Evolutionary conservation across 225 moss, liverwort and hornwort species (phyloP), one percentile per base, ranked within the genome.

Genomic region (Polytrichum formosum): DNA sequence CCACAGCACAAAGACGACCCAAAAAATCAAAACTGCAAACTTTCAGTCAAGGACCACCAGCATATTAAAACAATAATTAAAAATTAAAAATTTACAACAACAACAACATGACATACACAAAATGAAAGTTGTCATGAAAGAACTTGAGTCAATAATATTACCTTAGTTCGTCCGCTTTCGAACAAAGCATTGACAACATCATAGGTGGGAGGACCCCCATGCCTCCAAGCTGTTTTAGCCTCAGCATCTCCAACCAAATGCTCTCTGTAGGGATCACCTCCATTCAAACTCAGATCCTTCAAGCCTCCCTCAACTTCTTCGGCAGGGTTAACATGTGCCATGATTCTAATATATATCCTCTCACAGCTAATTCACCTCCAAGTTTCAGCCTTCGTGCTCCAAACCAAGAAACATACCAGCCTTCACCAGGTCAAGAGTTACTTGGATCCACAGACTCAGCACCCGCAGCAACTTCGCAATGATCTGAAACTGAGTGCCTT

Each of bases 171-270:
- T 18, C 88, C 92, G 0, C 67, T 75, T 68, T 88, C 81, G 9
- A 88, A 94, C 60, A 87, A 13, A 7, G 77, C 75, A 61, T 94
- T 94, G 46, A 90, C 90, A 1, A 0, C 0, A 28, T 83, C 81
- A 54, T 94, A 94, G 1, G 10, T 66, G 7, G 94, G 94, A 62
- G 94, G 74, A 17, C 18, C 72, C 27, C 88, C 92, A 70, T 94
- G 94, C 6, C 94, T 83, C 94, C 94, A 94, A 0, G 35, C 54
- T 2, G 94, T 94, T 37, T 71, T 64, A 10, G 63, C 28, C 78
- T 94, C 90, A 3, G 75, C 74, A 1, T 76, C 83, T 0, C 74
- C 92, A 6, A 53, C 28, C 17, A 94, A 72, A 56, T 82, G 83
- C 5, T 71, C 66, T 1, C 94, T 70, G 74, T 88, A 94, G 18